These are phyloP conservation scores for Pichia ethanolica DNA, from an alignment of 805 yeast genomes.

Conservation along the genomic window DNA sequence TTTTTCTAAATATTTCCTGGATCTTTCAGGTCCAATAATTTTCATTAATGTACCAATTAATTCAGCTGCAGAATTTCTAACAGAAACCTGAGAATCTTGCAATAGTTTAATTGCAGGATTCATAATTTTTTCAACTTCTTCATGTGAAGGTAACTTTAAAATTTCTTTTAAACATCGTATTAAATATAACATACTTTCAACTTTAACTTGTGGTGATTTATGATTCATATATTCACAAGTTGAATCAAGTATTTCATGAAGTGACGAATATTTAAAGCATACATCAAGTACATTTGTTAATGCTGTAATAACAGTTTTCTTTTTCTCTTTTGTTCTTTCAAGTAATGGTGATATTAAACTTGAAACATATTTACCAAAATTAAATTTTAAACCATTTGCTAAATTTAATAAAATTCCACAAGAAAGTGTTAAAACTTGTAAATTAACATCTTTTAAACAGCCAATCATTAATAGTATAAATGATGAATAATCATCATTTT, in stretches of 20 bases:
- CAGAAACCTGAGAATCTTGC: conserved; percentile 77
- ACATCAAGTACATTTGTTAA: conserved; percentile 60
- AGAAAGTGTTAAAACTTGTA: conserved; percentile 76
- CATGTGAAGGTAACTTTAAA: conserved; percentile 37
- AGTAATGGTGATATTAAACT: conserved; percentile 54
- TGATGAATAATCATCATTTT: conserved; percentile 54
- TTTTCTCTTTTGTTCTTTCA: conserved; percentile 85
- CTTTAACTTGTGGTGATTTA: conserved; percentile 77
- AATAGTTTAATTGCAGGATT: conserved; percentile 54
- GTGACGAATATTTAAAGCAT: conserved; percentile 44
- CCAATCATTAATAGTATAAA: conserved; percentile 60
- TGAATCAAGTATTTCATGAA: conserved; percentile 52
- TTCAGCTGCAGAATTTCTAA: conserved; percentile 70
- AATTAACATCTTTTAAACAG: conserved; percentile 80
- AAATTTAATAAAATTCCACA: conserved; percentile 56
- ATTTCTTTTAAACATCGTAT: conserved; percentile 55
- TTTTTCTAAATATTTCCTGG: conserved; percentile 52
- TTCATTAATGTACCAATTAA: conserved; percentile 77
- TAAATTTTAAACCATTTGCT: conserved; percentile 56
- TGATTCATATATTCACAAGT: conserved; percentile 54
- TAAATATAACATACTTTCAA: conserved; percentile 60
- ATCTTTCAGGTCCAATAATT: conserved; percentile 66
- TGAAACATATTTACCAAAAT: conserved; percentile 47
- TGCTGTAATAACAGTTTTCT: conserved; percentile 67
- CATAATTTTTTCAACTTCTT: conserved; percentile 53